Percentiles rank a stretch among this genome's conserved stretches.
phyloP scores from a whole-genome alignment of 495 filamentous ascomycete species.

The Cercophora samala region DNA sequence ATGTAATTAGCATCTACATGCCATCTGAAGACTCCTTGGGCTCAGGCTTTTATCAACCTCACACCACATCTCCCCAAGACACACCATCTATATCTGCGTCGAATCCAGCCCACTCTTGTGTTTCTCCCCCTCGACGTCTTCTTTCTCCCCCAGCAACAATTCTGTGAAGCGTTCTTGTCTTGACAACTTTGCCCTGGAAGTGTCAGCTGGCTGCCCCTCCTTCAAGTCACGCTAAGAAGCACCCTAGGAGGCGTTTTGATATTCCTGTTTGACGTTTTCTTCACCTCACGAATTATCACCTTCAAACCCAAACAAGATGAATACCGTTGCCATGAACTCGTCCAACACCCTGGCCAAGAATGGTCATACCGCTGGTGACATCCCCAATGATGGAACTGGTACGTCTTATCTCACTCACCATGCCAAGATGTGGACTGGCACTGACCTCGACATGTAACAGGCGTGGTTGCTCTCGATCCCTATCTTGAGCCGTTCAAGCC shows the following conservation, averaged over 20 bases:
- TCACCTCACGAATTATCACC: constrained; percentile 33
- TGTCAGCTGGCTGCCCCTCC: background rate
- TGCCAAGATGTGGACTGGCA: constrained; percentile 5
- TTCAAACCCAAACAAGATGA: constrained; percentile 35
- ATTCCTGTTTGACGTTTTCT: background rate
- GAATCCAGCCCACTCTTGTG: background rate
- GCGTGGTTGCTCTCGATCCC: constrained; percentile 83
- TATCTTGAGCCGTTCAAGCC: constrained; percentile 85
- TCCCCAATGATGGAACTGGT: constrained; percentile 51
- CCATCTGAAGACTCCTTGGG: background rate
- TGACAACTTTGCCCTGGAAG: background rate
- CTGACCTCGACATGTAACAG: constrained; percentile 45
- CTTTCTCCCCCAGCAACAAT: background rate
- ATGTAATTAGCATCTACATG: constrained; percentile 32
- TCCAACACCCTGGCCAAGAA: constrained; percentile 37
- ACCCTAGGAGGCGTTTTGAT: background rate
- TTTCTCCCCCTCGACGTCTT: background rate
- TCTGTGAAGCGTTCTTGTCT: background rate
- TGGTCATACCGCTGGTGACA: constrained; percentile 32
- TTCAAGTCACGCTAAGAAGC: constrained; percentile 1
- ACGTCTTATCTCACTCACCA: constrained; percentile 6
- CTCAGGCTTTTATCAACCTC: background rate
- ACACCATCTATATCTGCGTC: background rate
- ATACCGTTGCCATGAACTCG: constrained; percentile 35
- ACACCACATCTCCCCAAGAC: background rate